Evolutionary conservation across 176 grass and related monocot species (phyloP), one percentile per base, ranked within the genome.

Genomic region (Microstegium vimineum): DNA sequence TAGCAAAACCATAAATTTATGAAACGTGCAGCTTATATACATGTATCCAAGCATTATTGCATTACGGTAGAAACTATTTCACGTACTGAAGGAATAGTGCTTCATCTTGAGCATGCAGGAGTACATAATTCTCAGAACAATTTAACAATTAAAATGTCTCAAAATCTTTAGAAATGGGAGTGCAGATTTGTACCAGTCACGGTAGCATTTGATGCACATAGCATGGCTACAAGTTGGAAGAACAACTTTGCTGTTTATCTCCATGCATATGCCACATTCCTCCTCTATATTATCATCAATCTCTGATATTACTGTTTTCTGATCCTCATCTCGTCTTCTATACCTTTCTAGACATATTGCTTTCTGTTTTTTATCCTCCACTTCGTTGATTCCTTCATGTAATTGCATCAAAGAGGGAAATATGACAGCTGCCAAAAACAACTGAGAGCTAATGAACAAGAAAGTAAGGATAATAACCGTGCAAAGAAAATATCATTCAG

Each of bases 211-310:
- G 57, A 92, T 94, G 88, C 94, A 97, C 90, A 97, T 92, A 57
- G 78, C 90, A 74, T 97, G 94, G 77, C 74, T 92, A 87, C 94
- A 97, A 70, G 84, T 92, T 69, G 94, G 94, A 85, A 97, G 75
- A 37, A 97, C 90, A 78, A 92, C 89, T 84, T 91, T 94, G 83
- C 35, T 30, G 51, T 85, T 94, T 56, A 82, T 90, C 69, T 97
- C 94, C 94, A 94, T 94, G 81, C 94, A 97, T 90, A 97, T 97
- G 52, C 85, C 90, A 89, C 94, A 97, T 87, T 97, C 94, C 66
- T 97, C 94, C 66, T 97, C 94, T 84, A 87, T 90, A 77, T 87
- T 87, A 85, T 87, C 90, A 81, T 94, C 92, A 75, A 94, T 90
- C 85, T 97, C 94, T 62, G 92, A 90, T 54, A 85, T 77, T 40